Conservation (phyloP, 139 green algal genomes). For the Tetraselmis chui region DNA sequence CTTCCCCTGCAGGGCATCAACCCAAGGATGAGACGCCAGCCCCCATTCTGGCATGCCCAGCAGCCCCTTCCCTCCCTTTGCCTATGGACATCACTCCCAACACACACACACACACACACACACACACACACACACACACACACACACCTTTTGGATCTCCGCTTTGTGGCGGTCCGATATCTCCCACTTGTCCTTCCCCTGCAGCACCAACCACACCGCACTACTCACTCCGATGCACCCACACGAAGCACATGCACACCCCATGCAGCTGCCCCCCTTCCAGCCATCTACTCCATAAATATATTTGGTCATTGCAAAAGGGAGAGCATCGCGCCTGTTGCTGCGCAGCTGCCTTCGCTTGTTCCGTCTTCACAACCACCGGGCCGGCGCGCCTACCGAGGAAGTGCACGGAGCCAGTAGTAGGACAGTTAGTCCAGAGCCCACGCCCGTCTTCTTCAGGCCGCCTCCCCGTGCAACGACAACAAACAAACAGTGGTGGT, state of each 20-base stretch:
- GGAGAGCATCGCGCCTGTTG: background rate
- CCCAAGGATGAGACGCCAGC: no score
- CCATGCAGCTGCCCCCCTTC: background rate
- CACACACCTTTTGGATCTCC: background rate
- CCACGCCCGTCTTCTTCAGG: no score
- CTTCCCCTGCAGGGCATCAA: background rate
- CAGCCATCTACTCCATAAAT: background rate
- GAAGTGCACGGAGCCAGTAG: no score
- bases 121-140: background rate
- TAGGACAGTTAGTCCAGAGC: no score
- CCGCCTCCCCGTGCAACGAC: no score
- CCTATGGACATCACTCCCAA: background rate
- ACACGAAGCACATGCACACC: background rate
- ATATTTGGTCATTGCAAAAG: background rate
- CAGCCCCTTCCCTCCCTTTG: background rate
- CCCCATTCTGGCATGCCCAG: background rate
- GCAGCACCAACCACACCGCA: background rate
- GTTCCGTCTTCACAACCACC: background rate
- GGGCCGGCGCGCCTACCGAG: background rate
- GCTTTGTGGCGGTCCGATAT: background rate
- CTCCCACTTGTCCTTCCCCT: background rate
- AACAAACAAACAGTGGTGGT: no score
- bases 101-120: background rate
- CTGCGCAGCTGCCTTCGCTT: background rate
- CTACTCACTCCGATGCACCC: background rate